Conservation (phyloP, 2,329 filamentous ascomycete genomes). For the Leptographium procerum region DNA sequence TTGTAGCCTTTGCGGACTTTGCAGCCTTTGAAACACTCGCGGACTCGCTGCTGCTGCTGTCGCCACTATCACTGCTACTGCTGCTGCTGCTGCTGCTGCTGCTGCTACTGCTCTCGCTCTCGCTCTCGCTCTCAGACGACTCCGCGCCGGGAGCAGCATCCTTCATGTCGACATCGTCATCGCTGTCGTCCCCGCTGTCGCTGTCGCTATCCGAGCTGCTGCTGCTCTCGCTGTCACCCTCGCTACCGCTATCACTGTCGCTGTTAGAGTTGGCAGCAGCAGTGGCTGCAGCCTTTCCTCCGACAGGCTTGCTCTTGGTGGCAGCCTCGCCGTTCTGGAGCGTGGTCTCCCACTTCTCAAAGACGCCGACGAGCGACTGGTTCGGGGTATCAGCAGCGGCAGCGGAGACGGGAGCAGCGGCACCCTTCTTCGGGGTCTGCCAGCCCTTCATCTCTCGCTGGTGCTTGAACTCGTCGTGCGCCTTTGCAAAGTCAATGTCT, state of each 20-base stretch:
- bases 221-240: constrained; percentile 19
- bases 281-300: background rate
- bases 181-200: constrained; percentile 14
- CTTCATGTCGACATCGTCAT: constrained; percentile 33
- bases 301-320: constrained; percentile 15
- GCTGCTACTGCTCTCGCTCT: constrained; percentile 17
- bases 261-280: background rate
- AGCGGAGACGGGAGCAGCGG: background rate
- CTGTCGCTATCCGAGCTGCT: constrained; percentile 21
- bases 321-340: constrained; percentile 19
- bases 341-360: constrained; percentile 37
- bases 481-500: constrained; percentile 51
- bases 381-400: constrained; percentile 19
- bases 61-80: constrained; percentile 19
- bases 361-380: constrained; percentile 36
- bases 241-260: constrained; percentile 15
- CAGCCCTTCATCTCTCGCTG: constrained; percentile 46
- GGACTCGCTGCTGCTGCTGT: constrained; percentile 17
- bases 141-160: constrained; percentile 24
- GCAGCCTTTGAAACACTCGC: constrained; percentile 5
- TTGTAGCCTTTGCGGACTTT: background rate
- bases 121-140: constrained; percentile 20
- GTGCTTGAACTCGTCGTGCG: constrained; percentile 51
- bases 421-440: constrained; percentile 17
- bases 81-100: constrained; percentile 7